A percentile compares a stretch with the other conserved stretches of the same genome.
These are phyloP conservation scores for Coniferiporia weirii DNA, from an alignment of 1,284 basidiomycete genomes.

Conservation along the genomic window DNA sequence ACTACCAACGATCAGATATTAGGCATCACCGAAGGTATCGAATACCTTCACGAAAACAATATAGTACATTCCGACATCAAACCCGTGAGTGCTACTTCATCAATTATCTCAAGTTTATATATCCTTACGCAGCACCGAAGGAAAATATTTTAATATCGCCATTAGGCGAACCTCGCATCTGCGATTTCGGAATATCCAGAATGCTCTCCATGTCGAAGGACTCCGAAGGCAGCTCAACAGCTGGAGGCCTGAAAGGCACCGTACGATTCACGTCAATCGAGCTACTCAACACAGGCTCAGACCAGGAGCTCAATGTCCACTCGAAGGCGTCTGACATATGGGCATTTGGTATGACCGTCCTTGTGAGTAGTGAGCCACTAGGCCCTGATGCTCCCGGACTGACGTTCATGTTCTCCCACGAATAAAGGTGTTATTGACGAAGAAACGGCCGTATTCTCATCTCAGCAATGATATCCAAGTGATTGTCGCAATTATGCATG, in stretches of 20 bases:
- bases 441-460: too few relatives aligned
- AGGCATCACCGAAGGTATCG: neutral
- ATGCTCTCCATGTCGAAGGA: too few relatives aligned
- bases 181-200: conserved; percentile 9
- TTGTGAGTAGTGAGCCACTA: too few relatives aligned
- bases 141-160: conserved; percentile 6
- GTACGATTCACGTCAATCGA: neutral
- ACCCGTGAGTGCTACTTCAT: neutral
- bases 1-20: neutral
- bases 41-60: neutral
- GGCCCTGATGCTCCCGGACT: too few relatives aligned
- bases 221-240: neutral
- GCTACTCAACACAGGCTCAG: too few relatives aligned
- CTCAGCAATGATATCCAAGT: too few relatives aligned
- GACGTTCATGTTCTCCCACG: too few relatives aligned
- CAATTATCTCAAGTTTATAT: too few relatives aligned
- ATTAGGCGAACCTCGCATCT: neutral
- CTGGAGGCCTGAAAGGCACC: neutral
- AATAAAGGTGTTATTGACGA: too few relatives aligned
- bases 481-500: too few relatives aligned
- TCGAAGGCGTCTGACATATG: conserved; percentile 7
- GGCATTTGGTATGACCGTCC: conserved; percentile 9
- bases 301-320: too few relatives aligned
- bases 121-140: too few relatives aligned
- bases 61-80: conserved; percentile 9